These are phyloP conservation scores for Zygoascus bituminiphila DNA, from an alignment of 805 yeast genomes.

Conservation along the genomic window DNA sequence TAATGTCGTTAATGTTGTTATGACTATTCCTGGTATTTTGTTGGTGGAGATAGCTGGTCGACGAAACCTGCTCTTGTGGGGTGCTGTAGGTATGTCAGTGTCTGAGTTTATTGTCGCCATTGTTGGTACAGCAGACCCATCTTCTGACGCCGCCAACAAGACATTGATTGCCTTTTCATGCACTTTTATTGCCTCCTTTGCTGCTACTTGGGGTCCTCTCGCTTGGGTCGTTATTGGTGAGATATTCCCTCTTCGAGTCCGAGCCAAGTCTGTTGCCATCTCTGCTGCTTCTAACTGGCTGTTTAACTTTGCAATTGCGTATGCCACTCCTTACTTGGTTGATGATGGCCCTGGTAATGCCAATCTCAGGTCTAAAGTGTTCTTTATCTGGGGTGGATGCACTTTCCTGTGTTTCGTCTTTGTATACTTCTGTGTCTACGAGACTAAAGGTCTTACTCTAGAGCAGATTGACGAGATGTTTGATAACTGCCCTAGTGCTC, in stretches of 20 bases:
- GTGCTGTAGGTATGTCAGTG: conserved; percentile 7
- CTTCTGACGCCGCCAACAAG: conserved; percentile 2
- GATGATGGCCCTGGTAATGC: conserved; percentile 29
- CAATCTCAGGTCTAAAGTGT: conserved; percentile 37
- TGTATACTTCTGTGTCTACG: conserved; percentile 33
- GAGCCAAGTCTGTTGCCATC: conserved; percentile 36
- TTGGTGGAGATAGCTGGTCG: conserved; percentile 42
- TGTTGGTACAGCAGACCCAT: conserved; percentile 5
- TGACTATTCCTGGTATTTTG: conserved; percentile 35
- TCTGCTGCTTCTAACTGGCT: conserved; percentile 17
- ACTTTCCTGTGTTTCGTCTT: conserved; percentile 26
- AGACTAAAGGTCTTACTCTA: conserved; percentile 36
- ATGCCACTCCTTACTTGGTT: conserved; percentile 25
- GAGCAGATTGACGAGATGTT: conserved; percentile 31
- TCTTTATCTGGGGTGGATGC: conserved; percentile 28
- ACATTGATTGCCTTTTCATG: conserved; percentile 6
- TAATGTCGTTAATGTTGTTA: conserved; percentile 1
- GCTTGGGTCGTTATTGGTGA: conserved; percentile 19
- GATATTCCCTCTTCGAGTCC: conserved; percentile 22
- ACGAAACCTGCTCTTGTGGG: conserved; percentile 35
- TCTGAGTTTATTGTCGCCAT: conserved; percentile 4
- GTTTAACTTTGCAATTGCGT: conserved; percentile 24
- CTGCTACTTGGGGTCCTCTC: conserved; percentile 15
- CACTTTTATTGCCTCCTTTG: conserved; percentile 10
- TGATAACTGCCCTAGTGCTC: neutral